Evolutionary conservation across 2,329 filamentous ascomycete species (phyloP).

Genomic region (Ascochyta pisi): DNA sequence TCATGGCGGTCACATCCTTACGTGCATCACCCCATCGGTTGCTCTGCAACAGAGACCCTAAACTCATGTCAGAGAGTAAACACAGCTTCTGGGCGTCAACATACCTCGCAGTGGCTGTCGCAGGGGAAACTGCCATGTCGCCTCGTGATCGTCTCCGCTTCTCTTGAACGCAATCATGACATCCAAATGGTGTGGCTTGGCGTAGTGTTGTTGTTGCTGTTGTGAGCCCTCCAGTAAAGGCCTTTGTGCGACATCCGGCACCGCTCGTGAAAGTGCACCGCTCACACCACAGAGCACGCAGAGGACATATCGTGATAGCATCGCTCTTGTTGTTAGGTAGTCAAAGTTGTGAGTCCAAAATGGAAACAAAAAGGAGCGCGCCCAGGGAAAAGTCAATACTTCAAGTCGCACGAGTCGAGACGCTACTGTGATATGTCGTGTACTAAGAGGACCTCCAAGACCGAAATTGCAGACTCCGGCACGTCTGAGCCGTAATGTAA

Average conservation of each 20-base stretch:
- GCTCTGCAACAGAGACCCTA: slow-evolving; percentile 5
- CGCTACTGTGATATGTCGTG: slow-evolving; percentile 9
- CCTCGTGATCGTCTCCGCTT: slow-evolving; percentile 15
- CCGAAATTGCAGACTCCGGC: slow-evolving; percentile 1
- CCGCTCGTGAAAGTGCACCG: background rate
- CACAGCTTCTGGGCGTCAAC: background rate
- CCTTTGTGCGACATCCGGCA: background rate
- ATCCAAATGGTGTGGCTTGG: background rate
- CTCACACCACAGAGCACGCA: background rate
- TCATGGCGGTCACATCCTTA: slow-evolving; percentile 17
- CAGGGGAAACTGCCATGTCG: slow-evolving; percentile 26
- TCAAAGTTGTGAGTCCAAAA: background rate
- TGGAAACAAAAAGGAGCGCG: no score
- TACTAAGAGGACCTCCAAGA: slow-evolving; percentile 1
- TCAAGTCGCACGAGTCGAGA: background rate
- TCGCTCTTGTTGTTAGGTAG: background rate
- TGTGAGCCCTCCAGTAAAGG: background rate
- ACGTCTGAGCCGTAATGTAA: background rate
- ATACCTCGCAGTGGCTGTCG: slow-evolving; percentile 4
- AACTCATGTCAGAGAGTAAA: background rate
- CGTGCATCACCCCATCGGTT: background rate
- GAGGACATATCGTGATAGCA: background rate
- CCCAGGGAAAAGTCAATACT: no score
- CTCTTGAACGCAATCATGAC: slow-evolving; percentile 4
- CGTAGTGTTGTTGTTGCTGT: background rate